Base-by-base conservation (phyloP, 495 filamentous ascomycete species). In the Aspergillus ellipticus region DNA sequence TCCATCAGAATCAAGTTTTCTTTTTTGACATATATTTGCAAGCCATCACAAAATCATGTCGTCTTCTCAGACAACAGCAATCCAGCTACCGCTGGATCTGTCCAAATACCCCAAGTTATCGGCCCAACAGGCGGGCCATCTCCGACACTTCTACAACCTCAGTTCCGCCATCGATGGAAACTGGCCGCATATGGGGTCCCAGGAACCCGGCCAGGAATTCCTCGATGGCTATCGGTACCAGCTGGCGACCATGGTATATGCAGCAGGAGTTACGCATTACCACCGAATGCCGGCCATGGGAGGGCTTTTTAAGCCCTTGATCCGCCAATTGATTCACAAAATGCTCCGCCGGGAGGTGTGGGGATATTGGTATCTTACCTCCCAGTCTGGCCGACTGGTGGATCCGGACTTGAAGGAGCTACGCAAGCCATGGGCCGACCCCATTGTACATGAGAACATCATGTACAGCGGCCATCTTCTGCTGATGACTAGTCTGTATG, bases 91-190 rank as follows among this genome's bases (percentile, higher is more conserved):
- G 13, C 13, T 35, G 9, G 33, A 35, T 11, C 9, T 35, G 3
- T 35, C 33, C 52, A 79, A 81, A 68, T 70, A 67, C 50, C 57
- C 62, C 42, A 75, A 79, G 61, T 68, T 83, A 8, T 47, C 57
- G 0, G 5, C 31, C 11, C 58, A 66, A 29, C 70, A 71, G 57
- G 60, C 58, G 1, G 72, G 73, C 15, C 73, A 76, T 49, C 35
- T 76, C 13, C 62, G 73, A 0, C 72, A 74, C 53, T 67, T 73
- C 53, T 59, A 76, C 53, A 76, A 76, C 39, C 63, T 76, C 1
- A 59, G 58, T 20, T 57, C 68, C 9, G 61, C 64, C 29, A 31
- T 56, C 4, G 59, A 62, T 16, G 72, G 72, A 1, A 61, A 74
- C 41, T 76, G 72, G 70, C 45, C 53, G 15, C 57, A 60, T 26